Evolutionary conservation across 1,284 basidiomycete genomes (phyloP), one percentile per base, ranked within the genome.

Genomic region (Ceratobasidium sp.): DNA sequence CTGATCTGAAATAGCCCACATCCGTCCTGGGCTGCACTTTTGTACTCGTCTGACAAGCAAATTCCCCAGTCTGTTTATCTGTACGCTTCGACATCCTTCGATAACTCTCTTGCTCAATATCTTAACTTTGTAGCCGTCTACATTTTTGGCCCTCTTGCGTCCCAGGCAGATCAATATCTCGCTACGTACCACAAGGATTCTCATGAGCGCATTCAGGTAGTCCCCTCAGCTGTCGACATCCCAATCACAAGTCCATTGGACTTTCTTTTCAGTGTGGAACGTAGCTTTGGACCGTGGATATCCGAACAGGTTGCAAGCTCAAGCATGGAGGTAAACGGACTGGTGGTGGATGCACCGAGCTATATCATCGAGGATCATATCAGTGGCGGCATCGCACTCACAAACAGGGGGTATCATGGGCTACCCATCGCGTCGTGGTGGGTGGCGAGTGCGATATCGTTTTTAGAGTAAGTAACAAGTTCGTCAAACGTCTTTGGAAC

Each of bases 301-400:
- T n/a, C 56, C 31, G 27, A 24, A 8, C 54, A 61, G 43, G 56
- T 72, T 9, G 29, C 54, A 4, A 31, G 16, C n/a, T 29, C 39
- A 8, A n/a, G n/a, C 19, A 29, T 14, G 13, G 27, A 48, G 34
- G 24, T 72, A 41, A 49, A 72, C 22, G 68, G 68, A 14, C 29
- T 29, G 29, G 5, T 16, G 29, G 56, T 72, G 7, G 56, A 16
- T 0, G 22, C 46, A 11, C 68, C 68, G 27, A 72, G 41, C 22
- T 72, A 56, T 24, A 72, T 72, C 43, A 51, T 72, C 8, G 68
- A 72, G 34, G 68, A 72, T 22, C 46, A 34, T 37, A 19, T 59
- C 9, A 37, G 7, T 31, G 68, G 68, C 27, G 68, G 68, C 16
- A n/a, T 72, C 1, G 43, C 68, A 14, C 46, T 72, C n/a, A 31